Evolutionary conservation across 2,329 filamentous ascomycete genomes (phyloP).

Genomic region (Claviceps sp.): DNA sequence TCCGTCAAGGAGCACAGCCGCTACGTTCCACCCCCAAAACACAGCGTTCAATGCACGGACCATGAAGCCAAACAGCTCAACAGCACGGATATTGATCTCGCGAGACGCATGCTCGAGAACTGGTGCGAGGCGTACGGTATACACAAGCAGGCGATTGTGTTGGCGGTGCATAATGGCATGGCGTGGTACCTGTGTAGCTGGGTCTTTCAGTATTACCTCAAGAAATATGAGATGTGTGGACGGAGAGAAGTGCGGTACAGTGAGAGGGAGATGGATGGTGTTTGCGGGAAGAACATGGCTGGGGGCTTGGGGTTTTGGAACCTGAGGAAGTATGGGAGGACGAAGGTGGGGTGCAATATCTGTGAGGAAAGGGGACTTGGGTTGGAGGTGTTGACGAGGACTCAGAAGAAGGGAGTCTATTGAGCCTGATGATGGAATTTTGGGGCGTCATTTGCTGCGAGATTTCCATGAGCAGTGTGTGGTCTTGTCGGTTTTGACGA

Average conservation of each 20-base stretch:
- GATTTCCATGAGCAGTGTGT: background rate
- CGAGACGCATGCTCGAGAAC: constrained; percentile 4
- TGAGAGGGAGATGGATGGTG: background rate
- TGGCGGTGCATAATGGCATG: constrained; percentile 1
- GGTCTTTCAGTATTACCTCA: background rate
- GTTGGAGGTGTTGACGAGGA: background rate
- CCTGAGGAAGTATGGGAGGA: background rate
- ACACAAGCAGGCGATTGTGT: background rate
- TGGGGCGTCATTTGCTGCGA: background rate
- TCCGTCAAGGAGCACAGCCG: background rate
- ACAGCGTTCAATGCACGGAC: background rate
- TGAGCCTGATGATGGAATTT: background rate
- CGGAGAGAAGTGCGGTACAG: background rate
- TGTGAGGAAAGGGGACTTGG: background rate
- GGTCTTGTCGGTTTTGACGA: too few species aligned
- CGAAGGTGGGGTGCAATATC: background rate
- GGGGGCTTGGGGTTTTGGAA: background rate
- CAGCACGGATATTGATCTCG: background rate
- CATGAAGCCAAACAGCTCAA: background rate
- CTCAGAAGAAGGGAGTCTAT: background rate
- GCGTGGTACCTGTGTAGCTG: constrained; percentile 5
- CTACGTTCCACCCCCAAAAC: background rate
- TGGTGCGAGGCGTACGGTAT: constrained; percentile 5
- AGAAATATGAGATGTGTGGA: background rate
- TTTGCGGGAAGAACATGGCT: background rate